phyloP scores from a whole-genome alignment of 148 eudicot genomes.

The Rhododendron simsii region DNA sequence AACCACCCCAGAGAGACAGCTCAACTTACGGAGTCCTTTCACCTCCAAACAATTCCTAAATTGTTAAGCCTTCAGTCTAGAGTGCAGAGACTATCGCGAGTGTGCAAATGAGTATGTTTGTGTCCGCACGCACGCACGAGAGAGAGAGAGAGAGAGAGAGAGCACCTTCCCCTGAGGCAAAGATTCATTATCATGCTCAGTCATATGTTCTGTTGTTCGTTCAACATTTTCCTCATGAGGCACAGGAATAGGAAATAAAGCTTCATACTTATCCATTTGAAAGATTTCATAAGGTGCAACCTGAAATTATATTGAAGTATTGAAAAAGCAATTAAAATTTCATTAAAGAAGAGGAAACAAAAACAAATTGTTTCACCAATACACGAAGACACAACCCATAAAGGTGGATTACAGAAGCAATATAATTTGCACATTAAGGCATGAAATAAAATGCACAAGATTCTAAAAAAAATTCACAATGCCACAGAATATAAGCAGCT shows the following conservation, averaged over 20 bases:
- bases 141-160: neutral
- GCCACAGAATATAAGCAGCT: neutral
- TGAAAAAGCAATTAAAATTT: neutral
- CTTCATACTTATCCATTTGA: slow-evolving; percentile 68
- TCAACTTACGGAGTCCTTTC: neutral
- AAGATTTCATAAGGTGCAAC: slow-evolving; percentile 67
- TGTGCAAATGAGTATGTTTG: neutral
- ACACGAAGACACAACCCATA: neutral
- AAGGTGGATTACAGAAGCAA: neutral
- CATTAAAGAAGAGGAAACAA: neutral
- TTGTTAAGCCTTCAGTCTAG: neutral
- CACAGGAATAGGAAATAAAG: slow-evolving; percentile 29
- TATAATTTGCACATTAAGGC: neutral
- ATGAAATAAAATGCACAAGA: neutral
- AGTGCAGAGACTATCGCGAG: neutral
- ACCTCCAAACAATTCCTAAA: neutral
- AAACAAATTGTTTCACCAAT: neutral
- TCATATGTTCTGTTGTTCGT: slow-evolving; percentile 33
- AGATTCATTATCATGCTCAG: slow-evolving; percentile 34
- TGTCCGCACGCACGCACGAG: too few relatives aligned
- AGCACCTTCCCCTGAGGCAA: slow-evolving; percentile 41
- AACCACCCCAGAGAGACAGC: neutral
- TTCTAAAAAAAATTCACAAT: neutral
- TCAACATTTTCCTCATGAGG: slow-evolving; percentile 32
- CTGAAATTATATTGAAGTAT: slow-evolving; percentile 24